These are phyloP conservation scores for Paramecium pentaurelia DNA, from an alignment of 73 alveolate genomes.

Conservation along the genomic window DNA sequence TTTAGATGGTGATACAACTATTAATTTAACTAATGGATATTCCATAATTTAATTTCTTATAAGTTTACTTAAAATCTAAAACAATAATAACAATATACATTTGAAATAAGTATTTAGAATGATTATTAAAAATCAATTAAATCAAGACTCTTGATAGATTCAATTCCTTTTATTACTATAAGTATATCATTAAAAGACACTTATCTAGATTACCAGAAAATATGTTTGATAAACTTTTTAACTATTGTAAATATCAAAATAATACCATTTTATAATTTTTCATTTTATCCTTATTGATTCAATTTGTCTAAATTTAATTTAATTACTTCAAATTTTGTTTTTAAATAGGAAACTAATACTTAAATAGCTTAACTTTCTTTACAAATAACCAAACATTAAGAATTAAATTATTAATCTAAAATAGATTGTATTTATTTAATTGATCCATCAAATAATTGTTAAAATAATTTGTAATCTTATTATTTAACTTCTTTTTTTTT, in stretches of 20 bases:
- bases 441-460: background rate
- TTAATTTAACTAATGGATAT: background rate
- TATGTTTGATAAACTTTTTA: background rate
- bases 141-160: background rate
- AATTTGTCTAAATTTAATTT: background rate
- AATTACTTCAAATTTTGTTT: background rate
- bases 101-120: background rate
- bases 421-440: background rate
- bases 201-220: background rate
- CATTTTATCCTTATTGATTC: background rate
- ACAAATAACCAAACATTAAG: background rate
- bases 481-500: background rate
- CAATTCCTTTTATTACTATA: background rate
- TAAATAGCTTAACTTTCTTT: background rate
- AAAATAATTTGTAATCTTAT: background rate
- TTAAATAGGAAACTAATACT: background rate
- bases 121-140: conserved; percentile 12
- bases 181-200: background rate
- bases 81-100: background rate
- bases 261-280: background rate
- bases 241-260: background rate
- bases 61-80: conserved; percentile 1
- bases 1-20: background rate
- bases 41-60: background rate
- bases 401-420: background rate